A percentile compares a stretch with the other conserved stretches of the same genome.
Evolutionary conservation across 2,329 filamentous ascomycete genomes (phyloP).

Genomic region (Ophiostoma himal-ulmi): DNA sequence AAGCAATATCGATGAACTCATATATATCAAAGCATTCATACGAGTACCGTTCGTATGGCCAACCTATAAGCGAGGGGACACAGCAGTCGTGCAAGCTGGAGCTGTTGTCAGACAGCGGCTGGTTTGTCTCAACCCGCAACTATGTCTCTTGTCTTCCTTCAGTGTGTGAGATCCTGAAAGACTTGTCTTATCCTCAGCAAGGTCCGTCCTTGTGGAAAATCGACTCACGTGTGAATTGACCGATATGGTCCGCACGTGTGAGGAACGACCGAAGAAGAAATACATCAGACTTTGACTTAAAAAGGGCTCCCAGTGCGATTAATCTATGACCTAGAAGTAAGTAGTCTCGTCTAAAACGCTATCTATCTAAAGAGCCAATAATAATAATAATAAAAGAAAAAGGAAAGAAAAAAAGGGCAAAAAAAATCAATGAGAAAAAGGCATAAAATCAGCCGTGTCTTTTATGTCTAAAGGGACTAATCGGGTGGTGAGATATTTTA

Average conservation of each 20-base stretch:
- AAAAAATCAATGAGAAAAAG: neutral
- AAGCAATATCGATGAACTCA: neutral
- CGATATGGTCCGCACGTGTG: neutral
- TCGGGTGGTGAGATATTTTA: neutral
- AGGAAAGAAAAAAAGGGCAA: neutral
- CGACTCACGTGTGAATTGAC: slow-evolving; percentile 1
- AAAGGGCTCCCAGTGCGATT: neutral
- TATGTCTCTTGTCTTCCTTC: neutral
- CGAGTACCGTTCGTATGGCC: slow-evolving; percentile 1
- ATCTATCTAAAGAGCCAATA: neutral
- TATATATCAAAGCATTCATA: neutral
- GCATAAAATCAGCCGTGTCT: neutral
- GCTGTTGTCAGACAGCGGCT: neutral
- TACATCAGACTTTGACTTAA: neutral
- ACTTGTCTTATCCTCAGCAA: neutral
- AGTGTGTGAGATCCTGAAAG: neutral
- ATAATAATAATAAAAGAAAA: too few relatives aligned
- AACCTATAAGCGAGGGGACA: neutral
- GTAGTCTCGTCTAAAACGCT: neutral
- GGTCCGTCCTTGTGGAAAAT: slow-evolving; percentile 3
- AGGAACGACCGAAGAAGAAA: neutral
- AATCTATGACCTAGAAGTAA: neutral
- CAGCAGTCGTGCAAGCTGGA: neutral
- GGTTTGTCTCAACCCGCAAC: neutral
- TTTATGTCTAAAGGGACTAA: neutral